Evolutionary conservation across 345 rosid species (phyloP).

Genomic region (Brassica juncea): DNA sequence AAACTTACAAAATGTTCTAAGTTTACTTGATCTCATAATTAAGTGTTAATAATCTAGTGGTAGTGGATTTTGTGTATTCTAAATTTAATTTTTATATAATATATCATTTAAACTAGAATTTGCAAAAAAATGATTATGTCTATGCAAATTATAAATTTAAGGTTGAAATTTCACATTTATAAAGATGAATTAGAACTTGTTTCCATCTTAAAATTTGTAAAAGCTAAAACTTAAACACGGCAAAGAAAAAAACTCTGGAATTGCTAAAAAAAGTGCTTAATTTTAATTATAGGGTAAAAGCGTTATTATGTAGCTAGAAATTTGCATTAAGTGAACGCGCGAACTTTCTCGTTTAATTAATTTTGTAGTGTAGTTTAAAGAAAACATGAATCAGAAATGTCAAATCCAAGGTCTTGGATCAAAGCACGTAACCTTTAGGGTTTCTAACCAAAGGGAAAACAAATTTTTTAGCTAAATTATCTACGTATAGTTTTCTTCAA

Average conservation of each 20-base stretch:
- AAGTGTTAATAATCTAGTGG: no score
- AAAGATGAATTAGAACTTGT: neutral
- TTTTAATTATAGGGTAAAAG: neutral
- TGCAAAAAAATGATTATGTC: no score
- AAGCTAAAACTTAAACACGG: neutral
- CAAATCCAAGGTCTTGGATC: conserved; percentile 42
- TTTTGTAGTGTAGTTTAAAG: neutral
- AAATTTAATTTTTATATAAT: no score
- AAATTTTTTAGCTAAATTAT: conserved; percentile 21
- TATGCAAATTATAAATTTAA: no score
- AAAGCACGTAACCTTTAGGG: conserved; percentile 40
- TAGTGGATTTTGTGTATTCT: no score
- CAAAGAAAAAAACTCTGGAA: neutral
- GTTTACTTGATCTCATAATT: neutral
- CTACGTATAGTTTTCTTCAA: conserved; percentile 34
- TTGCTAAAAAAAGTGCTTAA: neutral
- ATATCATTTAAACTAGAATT: no score
- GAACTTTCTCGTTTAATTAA: neutral
- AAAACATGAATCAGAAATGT: conserved; percentile 34
- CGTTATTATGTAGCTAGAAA: neutral
- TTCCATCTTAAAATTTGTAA: neutral
- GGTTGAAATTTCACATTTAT: no score
- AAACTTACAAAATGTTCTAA: neutral
- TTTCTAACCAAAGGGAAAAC: conserved; percentile 27
- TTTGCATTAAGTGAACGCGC: conserved; percentile 26